These are phyloP conservation scores for Herpetomonas muscarum DNA, from an alignment of 208 protist genomes.

Conservation along the genomic window DNA sequence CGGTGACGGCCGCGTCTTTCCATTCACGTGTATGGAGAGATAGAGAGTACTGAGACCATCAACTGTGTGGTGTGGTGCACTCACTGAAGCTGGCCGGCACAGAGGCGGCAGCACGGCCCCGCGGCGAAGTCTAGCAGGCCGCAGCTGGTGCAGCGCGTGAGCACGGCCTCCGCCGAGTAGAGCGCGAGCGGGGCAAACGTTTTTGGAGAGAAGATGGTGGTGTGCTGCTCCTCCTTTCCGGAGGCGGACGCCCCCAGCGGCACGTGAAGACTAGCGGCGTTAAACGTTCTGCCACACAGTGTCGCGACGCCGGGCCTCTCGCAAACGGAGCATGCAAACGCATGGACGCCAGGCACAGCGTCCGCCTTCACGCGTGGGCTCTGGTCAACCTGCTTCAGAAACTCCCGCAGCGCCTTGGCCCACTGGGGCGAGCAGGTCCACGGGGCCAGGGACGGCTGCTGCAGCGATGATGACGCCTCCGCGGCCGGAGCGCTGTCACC, in stretches of 20 bases:
- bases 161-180: conserved; percentile 43
- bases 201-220: conserved; percentile 68
- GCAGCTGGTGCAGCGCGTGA: conserved; percentile 60
- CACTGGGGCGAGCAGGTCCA: conserved; percentile 31
- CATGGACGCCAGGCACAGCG: not conserved
- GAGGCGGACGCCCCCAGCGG: not conserved
- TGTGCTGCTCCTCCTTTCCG: conserved; percentile 29
- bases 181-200: conserved; percentile 70
- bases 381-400: conserved; percentile 13
- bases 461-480: not conserved
- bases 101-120: conserved; percentile 64
- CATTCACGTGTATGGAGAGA: not conserved
- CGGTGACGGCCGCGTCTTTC: too few relatives aligned
- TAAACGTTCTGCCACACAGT: conserved; percentile 16
- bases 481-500: not conserved
- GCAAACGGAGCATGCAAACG: conserved; percentile 63
- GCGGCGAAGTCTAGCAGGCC: conserved; percentile 56
- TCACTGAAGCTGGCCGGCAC: conserved; percentile 64
- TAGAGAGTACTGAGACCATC: not conserved
- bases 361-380: not conserved
- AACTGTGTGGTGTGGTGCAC: not conserved
- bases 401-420: conserved; percentile 17
- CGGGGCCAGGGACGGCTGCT: conserved; percentile 11
- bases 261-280: conserved; percentile 16
- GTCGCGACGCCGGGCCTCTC: conserved; percentile 15